Base-by-base conservation (phyloP, 768 basidiomycete genomes). In the Podaxis mareebaensis region DNA sequence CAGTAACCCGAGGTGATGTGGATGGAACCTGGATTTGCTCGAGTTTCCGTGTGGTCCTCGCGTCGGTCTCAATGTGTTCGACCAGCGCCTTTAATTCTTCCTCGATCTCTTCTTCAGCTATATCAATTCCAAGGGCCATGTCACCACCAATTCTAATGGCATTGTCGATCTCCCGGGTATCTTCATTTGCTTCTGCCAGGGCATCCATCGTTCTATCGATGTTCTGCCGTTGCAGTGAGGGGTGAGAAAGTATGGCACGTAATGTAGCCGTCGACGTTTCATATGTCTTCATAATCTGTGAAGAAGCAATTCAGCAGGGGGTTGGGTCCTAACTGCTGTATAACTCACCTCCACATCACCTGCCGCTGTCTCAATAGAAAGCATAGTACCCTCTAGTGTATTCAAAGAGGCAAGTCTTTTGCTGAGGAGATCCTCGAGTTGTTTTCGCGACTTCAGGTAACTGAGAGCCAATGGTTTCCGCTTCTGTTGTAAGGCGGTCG, bases 151-250 rank as follows among this genome's bases (percentile, higher is more conserved):
- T 73, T 63, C 81, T 80, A 53, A 98, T 86, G 3, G 88, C 86
- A 33, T 91, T 85, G 67, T 96, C 91, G 15, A 97, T 79, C 68
- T 97, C 95, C 42, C 80, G 81, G 48, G 93, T 92, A 69, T 95
- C 88, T 0, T 88, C 85, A 66, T 92, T 89, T 2, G 90, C 91
- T 65, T 91, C 90, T 0, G 92, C 89, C 67, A 99, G 81, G 8
- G 88, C 90, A 26, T 95, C 92, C 85, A 96, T 89, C 3, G 95
- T 96, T 67, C 85, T 82, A 61, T 96, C 92, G 53, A 99, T 85
- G 55, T 81, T 83, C 15, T 88, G 88, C n/a, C 86, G 83, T 65
- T 89, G 87, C 12, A 99, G 78, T 0, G 87, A 87, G 0, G 95
- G 94, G 67, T 96, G 87, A 7, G 89, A 78, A 1, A 98, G 84